A percentile compares a stretch with the other conserved stretches of the same genome.
These are phyloP conservation scores for Mycena olivaceomarginata DNA, from an alignment of 768 basidiomycete genomes.

Conservation along the genomic window DNA sequence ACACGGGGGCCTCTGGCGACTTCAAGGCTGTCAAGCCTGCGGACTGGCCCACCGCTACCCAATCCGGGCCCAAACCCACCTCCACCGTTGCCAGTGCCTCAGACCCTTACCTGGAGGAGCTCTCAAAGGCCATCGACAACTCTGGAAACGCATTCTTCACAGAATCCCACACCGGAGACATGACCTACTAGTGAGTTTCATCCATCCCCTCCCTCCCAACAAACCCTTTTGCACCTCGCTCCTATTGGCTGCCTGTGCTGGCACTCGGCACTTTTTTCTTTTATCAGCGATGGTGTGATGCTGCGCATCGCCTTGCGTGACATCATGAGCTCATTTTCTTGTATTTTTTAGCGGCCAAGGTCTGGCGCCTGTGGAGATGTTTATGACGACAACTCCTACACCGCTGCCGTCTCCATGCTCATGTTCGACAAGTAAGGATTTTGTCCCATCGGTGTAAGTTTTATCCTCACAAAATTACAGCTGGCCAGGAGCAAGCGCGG, in stretches of 20 bases:
- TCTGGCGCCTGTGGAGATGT: slow-evolving; percentile 55
- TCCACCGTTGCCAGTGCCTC: slow-evolving; percentile 48
- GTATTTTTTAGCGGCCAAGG: slow-evolving; percentile 50
- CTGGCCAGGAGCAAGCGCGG: slow-evolving; percentile 48
- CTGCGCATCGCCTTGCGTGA: slow-evolving; percentile 1
- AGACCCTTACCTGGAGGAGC: slow-evolving; percentile 53
- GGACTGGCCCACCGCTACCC: slow-evolving; percentile 52
- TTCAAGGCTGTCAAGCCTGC: slow-evolving; percentile 44
- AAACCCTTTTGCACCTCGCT: no score
- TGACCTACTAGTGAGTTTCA: slow-evolving; percentile 56
- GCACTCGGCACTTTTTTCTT: neutral
- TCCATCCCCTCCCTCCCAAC: neutral
- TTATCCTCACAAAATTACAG: neutral
- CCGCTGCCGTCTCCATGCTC: slow-evolving; percentile 52
- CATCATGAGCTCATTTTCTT: slow-evolving; percentile 25
- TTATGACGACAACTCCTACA: slow-evolving; percentile 54
- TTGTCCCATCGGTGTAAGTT: no score
- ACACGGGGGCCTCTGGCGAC: neutral
- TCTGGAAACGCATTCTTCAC: slow-evolving; percentile 48
- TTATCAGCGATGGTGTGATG: neutral
- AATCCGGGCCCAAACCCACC: slow-evolving; percentile 46
- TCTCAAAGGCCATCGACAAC: slow-evolving; percentile 54
- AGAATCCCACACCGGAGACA: slow-evolving; percentile 48
- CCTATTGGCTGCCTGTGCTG: no score
- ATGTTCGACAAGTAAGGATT: slow-evolving; percentile 47